phyloP scores from a whole-genome alignment of 2,329 filamentous ascomycete species.

The Acephala macrosclerotiorum region DNA sequence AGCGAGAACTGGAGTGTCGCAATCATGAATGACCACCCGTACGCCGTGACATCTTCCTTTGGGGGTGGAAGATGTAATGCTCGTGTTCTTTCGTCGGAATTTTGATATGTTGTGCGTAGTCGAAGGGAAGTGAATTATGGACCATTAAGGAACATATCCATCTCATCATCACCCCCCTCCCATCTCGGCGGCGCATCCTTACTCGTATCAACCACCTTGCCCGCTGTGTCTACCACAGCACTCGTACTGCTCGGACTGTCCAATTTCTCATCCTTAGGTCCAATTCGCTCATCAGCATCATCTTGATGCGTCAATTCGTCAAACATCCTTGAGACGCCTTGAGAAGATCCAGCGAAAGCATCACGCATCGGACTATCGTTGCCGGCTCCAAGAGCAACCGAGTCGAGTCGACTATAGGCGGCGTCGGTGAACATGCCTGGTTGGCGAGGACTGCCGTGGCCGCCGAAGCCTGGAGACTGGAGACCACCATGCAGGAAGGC shows the following conservation, averaged over 20 bases:
- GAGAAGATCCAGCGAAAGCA: slow-evolving; percentile 35
- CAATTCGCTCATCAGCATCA: slow-evolving; percentile 36
- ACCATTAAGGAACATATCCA: too few relatives aligned
- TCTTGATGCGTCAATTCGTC: slow-evolving; percentile 43
- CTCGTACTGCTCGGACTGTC: not conserved
- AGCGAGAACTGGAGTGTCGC: too few relatives aligned
- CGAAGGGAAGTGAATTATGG: too few relatives aligned
- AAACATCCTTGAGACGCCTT: slow-evolving; percentile 41
- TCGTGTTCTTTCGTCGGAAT: too few relatives aligned
- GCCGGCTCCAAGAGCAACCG: slow-evolving; percentile 31
- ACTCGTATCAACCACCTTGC: not conserved
- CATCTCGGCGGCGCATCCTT: not conserved
- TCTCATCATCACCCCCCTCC: too few relatives aligned
- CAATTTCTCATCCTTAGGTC: slow-evolving; percentile 31
- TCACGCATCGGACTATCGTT: slow-evolving; percentile 40
- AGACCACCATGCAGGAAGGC: slow-evolving; percentile 40
- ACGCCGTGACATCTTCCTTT: too few relatives aligned
- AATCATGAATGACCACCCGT: too few relatives aligned
- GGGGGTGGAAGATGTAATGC: too few relatives aligned
- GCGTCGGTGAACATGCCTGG: slow-evolving; percentile 39
- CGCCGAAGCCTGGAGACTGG: slow-evolving; percentile 34
- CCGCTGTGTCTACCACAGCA: too few relatives aligned
- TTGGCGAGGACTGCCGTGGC: slow-evolving; percentile 29
- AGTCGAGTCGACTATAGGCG: slow-evolving; percentile 39
- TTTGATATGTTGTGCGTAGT: too few relatives aligned